phyloP scores from a whole-genome alignment of 2,329 filamentous ascomycete species.

The Tolypocladium endophyticum region DNA sequence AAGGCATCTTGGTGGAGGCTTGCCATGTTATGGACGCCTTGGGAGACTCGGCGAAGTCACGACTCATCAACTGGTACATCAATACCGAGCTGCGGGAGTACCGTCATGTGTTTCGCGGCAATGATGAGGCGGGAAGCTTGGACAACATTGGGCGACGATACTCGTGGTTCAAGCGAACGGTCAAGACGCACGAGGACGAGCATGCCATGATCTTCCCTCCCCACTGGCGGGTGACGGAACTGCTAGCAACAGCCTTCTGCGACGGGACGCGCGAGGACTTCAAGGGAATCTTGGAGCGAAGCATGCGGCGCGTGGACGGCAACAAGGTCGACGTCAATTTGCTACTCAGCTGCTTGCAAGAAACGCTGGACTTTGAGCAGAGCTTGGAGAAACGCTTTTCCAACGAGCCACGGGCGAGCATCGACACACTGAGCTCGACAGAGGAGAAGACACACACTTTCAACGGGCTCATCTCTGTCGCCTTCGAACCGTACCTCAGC shows the following conservation, averaged over 20 bases:
- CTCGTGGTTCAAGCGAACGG: constrained; percentile 90
- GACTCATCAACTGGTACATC: constrained; percentile 92
- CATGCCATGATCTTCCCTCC: constrained; percentile 79
- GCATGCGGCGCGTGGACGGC: constrained; percentile 68
- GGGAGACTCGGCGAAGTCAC: constrained; percentile 71
- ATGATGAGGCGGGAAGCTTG: constrained; percentile 88
- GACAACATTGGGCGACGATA: constrained; percentile 95
- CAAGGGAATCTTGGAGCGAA: constrained; percentile 80
- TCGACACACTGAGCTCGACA: constrained; percentile 76
- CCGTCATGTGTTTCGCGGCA: constrained; percentile 87
- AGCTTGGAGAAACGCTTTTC: constrained; percentile 76
- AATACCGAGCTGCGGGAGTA: constrained; percentile 96
- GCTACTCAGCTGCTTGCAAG: constrained; percentile 78
- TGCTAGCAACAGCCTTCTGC: constrained; percentile 83
- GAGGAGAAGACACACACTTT: constrained; percentile 71
- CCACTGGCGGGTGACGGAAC: constrained; percentile 83
- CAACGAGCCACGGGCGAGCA: constrained; percentile 63
- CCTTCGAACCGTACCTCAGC: constrained; percentile 94
- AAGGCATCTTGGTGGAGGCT: constrained; percentile 67
- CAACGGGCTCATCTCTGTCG: constrained; percentile 84
- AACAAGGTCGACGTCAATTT: constrained; percentile 82
- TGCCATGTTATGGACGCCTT: constrained; percentile 92
- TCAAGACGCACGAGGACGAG: constrained; percentile 92
- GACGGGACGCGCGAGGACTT: constrained; percentile 94
- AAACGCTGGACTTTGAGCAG: constrained; percentile 96